A percentile compares a stretch with the other conserved stretches of the same genome.
Conservation (phyloP, 306 rosid genomes). For the Phaseolus lunatus region DNA sequence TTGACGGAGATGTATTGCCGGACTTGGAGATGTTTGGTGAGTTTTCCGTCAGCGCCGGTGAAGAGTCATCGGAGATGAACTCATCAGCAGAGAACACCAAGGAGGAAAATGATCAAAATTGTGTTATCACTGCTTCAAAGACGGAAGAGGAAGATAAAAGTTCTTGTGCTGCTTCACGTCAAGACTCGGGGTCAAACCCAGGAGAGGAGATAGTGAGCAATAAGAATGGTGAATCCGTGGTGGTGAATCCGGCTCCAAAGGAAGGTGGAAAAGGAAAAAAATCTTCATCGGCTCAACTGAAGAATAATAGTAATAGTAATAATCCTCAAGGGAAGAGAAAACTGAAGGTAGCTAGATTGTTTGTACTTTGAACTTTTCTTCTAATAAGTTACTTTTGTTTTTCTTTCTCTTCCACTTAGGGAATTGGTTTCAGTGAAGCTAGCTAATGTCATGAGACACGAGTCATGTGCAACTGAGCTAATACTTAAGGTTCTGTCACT, state of each 20-base stretch:
- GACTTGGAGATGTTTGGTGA: constrained; percentile 81
- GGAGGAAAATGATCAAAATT: background rate
- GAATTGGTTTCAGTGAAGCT: background rate
- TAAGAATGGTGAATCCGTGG: constrained; percentile 45
- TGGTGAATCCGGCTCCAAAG: constrained; percentile 37
- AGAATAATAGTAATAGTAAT: constrained; percentile 38
- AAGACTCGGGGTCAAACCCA: constrained; percentile 41
- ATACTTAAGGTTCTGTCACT: constrained; percentile 42
- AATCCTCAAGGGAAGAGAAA: constrained; percentile 80
- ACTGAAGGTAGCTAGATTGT: constrained; percentile 64
- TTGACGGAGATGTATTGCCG: constrained; percentile 68
- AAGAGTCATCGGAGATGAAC: constrained; percentile 66
- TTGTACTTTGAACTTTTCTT: background rate
- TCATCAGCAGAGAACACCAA: constrained; percentile 49
- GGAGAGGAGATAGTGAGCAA: constrained; percentile 64
- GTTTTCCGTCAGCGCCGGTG: constrained; percentile 56
- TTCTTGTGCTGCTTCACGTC: constrained; percentile 31
- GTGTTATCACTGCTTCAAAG: background rate
- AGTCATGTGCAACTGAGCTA: constrained; percentile 29
- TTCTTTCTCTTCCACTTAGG: background rate
- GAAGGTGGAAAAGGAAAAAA: constrained; percentile 58
- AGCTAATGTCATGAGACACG: background rate
- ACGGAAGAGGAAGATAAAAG: constrained; percentile 54
- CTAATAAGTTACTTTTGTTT: background rate
- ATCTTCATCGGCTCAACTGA: constrained; percentile 63